Percentiles rank a stretch among this genome's conserved stretches.
phyloP scores from a whole-genome alignment of 2,329 filamentous ascomycete species.

The Aspergillus udagawae region DNA sequence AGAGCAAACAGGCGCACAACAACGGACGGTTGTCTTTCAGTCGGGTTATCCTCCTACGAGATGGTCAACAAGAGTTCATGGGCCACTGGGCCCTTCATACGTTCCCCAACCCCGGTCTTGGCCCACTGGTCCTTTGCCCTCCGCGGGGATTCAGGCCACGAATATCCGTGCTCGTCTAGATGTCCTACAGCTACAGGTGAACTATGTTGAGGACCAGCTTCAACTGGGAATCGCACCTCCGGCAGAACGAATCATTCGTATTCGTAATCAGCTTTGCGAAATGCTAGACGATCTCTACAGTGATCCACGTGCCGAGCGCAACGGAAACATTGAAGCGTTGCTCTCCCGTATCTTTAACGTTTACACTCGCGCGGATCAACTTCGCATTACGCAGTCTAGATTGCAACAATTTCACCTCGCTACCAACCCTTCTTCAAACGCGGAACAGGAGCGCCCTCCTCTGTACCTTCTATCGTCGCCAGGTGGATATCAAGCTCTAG shows the following conservation, averaged over 20 bases:
- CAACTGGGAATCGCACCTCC: slow-evolving; percentile 24
- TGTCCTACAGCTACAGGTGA: slow-evolving; percentile 21
- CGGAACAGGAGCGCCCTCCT: slow-evolving; percentile 8
- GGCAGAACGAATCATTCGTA: slow-evolving; percentile 26
- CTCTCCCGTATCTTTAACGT: slow-evolving; percentile 28
- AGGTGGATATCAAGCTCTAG: slow-evolving; percentile 42
- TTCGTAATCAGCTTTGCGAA: slow-evolving; percentile 28
- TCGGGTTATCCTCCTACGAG: slow-evolving; percentile 1
- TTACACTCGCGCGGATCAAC: slow-evolving; percentile 28
- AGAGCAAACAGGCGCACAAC: slow-evolving; percentile 3
- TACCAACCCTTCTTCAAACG: neutral
- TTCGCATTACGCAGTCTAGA: slow-evolving; percentile 22
- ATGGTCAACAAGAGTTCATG: slow-evolving; percentile 2
- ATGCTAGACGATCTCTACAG: slow-evolving; percentile 30
- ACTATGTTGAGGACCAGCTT: slow-evolving; percentile 26
- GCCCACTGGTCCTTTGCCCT: neutral
- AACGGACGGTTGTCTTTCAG: slow-evolving; percentile 2
- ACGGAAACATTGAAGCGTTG: slow-evolving; percentile 24
- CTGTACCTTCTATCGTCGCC: slow-evolving; percentile 45
- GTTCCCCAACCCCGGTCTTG: neutral
- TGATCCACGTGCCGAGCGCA: slow-evolving; percentile 19
- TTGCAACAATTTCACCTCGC: slow-evolving; percentile 4
- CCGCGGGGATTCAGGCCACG: neutral
- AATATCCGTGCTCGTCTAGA: slow-evolving; percentile 15
- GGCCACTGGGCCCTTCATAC: neutral